phyloP scores from a whole-genome alignment of 2,329 filamentous ascomycete species.

The Periglandula ipomoeae region DNA sequence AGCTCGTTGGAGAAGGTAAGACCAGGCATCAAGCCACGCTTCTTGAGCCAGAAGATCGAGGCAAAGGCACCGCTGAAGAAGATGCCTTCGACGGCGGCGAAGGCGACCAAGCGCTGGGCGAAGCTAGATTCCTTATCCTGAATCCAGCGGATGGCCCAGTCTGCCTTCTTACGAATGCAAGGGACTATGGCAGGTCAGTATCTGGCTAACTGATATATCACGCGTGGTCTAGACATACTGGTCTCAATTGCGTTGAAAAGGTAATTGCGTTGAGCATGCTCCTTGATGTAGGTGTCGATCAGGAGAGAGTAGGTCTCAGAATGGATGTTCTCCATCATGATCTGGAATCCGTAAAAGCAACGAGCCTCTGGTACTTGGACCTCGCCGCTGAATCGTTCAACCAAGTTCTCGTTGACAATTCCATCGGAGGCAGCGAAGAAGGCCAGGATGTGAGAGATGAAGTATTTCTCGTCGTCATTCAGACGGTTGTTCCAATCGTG shows the following conservation, averaged over 20 bases:
- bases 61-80: constrained; percentile 99
- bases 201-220: background rate
- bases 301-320: constrained; percentile 98
- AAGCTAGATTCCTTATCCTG: constrained; percentile 88
- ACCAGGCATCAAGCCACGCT: constrained; percentile 97
- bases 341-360: constrained; percentile 99
- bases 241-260: constrained; percentile 99
- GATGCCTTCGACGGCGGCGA: constrained; percentile 96
- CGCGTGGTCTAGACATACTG: constrained; percentile 48
- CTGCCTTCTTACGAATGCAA: constrained; percentile 96
- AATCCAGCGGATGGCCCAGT: constrained; percentile 97
- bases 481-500: constrained; percentile 99
- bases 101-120: constrained; percentile 89
- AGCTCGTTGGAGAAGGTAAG: constrained; percentile 99
- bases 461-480: constrained; percentile 95
- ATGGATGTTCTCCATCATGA: constrained; percentile 99
- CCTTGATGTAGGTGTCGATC: constrained; percentile 99
- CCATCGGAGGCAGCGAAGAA: constrained; percentile 99
- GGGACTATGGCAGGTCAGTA: constrained; percentile 50
- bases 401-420: constrained; percentile 98
- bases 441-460: constrained; percentile 95
- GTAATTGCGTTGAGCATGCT: constrained; percentile 85
- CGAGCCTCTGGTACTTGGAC: constrained; percentile 96
- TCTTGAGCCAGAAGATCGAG: constrained; percentile 99
- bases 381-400: constrained; percentile 94